Percentiles rank a stretch among this genome's conserved stretches.
Evolutionary conservation across 495 filamentous ascomycete genomes (phyloP).

Genomic region (Aspergillus leporis): DNA sequence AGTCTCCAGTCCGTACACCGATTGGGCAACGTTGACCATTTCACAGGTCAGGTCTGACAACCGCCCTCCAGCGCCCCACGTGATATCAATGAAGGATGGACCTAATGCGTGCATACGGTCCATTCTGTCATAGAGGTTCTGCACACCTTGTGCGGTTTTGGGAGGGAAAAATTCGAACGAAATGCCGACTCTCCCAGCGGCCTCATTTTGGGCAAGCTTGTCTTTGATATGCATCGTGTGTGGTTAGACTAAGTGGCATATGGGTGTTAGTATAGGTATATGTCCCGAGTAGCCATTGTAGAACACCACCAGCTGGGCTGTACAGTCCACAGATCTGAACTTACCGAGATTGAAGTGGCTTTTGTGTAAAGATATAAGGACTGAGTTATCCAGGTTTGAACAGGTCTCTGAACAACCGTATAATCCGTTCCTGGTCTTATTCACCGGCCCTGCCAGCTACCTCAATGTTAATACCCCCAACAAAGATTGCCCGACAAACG

Average conservation of each 20-base stretch:
- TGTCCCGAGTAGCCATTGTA: background rate
- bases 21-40: constrained; percentile 96
- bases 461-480: background rate
- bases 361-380: background rate
- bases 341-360: background rate
- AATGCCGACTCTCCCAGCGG: constrained; percentile 76
- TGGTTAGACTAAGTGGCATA: background rate
- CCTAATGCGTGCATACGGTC: constrained; percentile 96
- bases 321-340: background rate
- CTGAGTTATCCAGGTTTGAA: background rate
- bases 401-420: background rate
- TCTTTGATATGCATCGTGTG: constrained; percentile 81
- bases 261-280: background rate
- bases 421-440: background rate
- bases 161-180: constrained; percentile 99
- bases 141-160: constrained; percentile 97
- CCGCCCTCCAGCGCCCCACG: constrained; percentile 95
- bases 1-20: constrained; percentile 94
- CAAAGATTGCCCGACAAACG: background rate
- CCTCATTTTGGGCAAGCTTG: constrained; percentile 82
- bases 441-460: constrained; percentile 11
- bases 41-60: constrained; percentile 91
- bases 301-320: background rate
- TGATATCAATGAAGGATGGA: constrained; percentile 95
- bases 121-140: constrained; percentile 99